Conservation (phyloP, 2,329 filamentous ascomycete species). For the Fusarium pseudograminearum region DNA sequence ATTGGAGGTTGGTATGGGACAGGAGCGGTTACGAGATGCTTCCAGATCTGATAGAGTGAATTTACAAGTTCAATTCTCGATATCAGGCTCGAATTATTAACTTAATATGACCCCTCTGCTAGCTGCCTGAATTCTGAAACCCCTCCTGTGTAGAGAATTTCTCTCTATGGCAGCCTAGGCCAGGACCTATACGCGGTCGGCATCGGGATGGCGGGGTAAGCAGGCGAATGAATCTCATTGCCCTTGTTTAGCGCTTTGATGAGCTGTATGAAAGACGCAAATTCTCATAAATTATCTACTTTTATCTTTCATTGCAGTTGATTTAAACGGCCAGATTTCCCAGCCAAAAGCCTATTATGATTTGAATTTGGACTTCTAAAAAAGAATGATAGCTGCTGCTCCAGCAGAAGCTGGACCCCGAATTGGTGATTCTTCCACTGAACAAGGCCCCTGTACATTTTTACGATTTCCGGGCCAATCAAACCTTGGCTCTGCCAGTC, state of each 20-base stretch:
- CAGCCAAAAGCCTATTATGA: not conserved
- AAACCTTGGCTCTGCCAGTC: slow-evolving; percentile 12
- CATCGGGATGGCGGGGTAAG: slow-evolving; percentile 42
- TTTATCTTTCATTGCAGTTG: too few species aligned
- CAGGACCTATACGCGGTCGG: slow-evolving; percentile 28
- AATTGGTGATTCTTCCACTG: slow-evolving; percentile 24
- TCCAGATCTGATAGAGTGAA: not conserved
- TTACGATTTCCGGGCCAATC: slow-evolving; percentile 24
- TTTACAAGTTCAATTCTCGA: not conserved
- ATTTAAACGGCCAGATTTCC: not conserved
- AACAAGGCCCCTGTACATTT: slow-evolving; percentile 9
- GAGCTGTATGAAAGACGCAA: not conserved
- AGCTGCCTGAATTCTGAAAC: not conserved
- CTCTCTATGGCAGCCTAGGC: slow-evolving; percentile 21
- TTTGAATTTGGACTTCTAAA: not conserved
- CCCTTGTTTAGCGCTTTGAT: slow-evolving; percentile 3
- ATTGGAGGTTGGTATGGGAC: slow-evolving; percentile 6
- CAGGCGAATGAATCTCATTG: not conserved
- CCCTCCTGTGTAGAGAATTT: not conserved
- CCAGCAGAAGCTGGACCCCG: slow-evolving; percentile 3
- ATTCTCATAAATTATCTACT: not conserved
- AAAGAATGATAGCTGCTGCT: not conserved
- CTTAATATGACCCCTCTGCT: not conserved
- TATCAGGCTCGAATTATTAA: not conserved
- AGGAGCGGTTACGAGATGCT: slow-evolving; percentile 20